A percentile compares a stretch with the other conserved stretches of the same genome.
Evolutionary conservation across 2,329 filamentous ascomycete genomes (phyloP).

Genomic region (Bipolaris oryzae): DNA sequence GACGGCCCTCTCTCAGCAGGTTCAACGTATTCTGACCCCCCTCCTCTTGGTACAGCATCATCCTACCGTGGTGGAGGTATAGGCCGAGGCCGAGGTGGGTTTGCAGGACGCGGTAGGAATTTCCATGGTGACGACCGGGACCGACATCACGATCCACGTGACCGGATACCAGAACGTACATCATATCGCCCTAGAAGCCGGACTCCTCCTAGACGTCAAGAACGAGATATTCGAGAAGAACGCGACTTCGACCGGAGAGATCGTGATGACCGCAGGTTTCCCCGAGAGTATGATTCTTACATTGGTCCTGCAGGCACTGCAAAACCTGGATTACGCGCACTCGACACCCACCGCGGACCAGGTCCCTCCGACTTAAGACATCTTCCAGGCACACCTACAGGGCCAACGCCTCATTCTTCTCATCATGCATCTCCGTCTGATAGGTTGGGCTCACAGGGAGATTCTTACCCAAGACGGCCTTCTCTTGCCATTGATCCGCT

Average conservation of each 20-base stretch:
- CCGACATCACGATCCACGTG: conserved; percentile 51
- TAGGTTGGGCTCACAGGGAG: conserved; percentile 37
- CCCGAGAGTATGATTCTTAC: conserved; percentile 54
- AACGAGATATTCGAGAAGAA: conserved; percentile 54
- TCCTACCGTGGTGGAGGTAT: conserved; percentile 62
- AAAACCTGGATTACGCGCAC: conserved; percentile 36
- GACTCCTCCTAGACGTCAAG: conserved; percentile 63
- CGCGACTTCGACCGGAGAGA: conserved; percentile 50
- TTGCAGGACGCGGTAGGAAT: conserved; percentile 53
- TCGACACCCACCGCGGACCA: conserved; percentile 42
- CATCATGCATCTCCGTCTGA: conserved; percentile 44
- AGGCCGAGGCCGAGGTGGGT: conserved; percentile 57
- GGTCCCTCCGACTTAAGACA: conserved; percentile 39
- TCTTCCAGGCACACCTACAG: conserved; percentile 42
- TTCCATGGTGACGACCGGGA: conserved; percentile 58
- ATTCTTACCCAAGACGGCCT: conserved; percentile 45
- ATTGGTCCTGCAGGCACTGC: conserved; percentile 42
- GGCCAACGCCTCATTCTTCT: conserved; percentile 40
- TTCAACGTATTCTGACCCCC: conserved; percentile 70
- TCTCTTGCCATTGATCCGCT: conserved; percentile 45
- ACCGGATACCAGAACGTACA: conserved; percentile 44
- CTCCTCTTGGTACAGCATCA: conserved; percentile 62
- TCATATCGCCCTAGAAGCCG: conserved; percentile 67
- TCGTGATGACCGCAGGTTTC: conserved; percentile 52
- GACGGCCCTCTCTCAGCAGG: conserved; percentile 75